These are phyloP conservation scores for Berkeleyomyces basicola DNA, from an alignment of 2,329 filamentous ascomycete species.

Conservation along the genomic window DNA sequence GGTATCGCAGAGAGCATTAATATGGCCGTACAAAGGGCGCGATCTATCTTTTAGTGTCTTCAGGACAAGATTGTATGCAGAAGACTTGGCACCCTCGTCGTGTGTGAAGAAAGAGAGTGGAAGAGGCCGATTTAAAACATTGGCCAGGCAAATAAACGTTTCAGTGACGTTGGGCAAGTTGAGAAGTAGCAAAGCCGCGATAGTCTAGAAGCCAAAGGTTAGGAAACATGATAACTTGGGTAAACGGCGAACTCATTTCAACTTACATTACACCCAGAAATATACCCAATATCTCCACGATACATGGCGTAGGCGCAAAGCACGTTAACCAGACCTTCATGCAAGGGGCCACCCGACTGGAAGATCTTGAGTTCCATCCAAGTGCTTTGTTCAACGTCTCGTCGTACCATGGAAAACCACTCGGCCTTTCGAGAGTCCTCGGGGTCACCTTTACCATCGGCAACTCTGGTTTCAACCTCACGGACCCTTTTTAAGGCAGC, in stretches of 20 bases:
- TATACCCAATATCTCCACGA: slow-evolving; percentile 63
- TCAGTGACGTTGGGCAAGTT: slow-evolving; percentile 47
- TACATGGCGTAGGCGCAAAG: slow-evolving; percentile 70
- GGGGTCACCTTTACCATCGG: slow-evolving; percentile 31
- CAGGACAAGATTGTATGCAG: slow-evolving; percentile 52
- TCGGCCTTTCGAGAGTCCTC: slow-evolving; percentile 39
- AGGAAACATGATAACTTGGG: slow-evolving; percentile 15
- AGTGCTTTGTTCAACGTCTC: slow-evolving; percentile 45
- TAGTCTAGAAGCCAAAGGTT: slow-evolving; percentile 33
- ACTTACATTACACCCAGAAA: slow-evolving; percentile 57
- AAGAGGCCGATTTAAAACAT: slow-evolving; percentile 59
- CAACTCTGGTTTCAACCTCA: slow-evolving; percentile 41
- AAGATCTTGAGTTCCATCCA: slow-evolving; percentile 63
- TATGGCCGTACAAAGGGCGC: slow-evolving; percentile 44
- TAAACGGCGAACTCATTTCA: background rate
- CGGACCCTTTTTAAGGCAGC: slow-evolving; percentile 53
- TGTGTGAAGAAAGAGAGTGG: slow-evolving; percentile 59
- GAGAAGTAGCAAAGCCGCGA: slow-evolving; percentile 56
- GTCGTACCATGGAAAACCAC: slow-evolving; percentile 47
- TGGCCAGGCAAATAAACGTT: slow-evolving; percentile 57
- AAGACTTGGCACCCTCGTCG: slow-evolving; percentile 50
- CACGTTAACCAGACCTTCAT: slow-evolving; percentile 52
- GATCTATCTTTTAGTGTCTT: slow-evolving; percentile 50
- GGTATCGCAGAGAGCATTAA: slow-evolving; percentile 23
- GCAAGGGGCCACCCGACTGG: slow-evolving; percentile 45